Evolutionary conservation across 257 asterid species (phyloP).

Genomic region (Solanum chilense): DNA sequence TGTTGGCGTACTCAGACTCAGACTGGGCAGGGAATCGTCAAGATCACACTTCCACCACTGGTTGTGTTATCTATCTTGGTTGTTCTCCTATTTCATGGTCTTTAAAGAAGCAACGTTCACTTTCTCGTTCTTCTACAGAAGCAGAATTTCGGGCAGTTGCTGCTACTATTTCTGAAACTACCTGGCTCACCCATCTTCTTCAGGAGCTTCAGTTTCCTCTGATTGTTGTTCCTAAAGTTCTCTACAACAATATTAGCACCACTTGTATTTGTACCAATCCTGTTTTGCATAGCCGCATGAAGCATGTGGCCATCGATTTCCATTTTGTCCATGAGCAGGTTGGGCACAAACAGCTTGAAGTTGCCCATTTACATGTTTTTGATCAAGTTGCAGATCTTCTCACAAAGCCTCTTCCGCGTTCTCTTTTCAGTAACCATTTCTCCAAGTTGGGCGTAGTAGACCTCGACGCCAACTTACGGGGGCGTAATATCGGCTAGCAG

Average conservation of each 20-base stretch:
- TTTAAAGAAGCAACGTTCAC: neutral
- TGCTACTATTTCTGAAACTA: neutral
- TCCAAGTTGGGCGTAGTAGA: neutral
- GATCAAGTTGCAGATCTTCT: neutral
- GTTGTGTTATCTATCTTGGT: neutral
- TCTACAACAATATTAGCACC: neutral
- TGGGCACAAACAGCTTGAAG: neutral
- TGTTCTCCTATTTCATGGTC: neutral
- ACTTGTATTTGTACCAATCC: neutral
- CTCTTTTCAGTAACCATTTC: neutral
- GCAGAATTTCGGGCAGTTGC: neutral
- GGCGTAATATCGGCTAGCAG: neutral
- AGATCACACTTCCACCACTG: neutral
- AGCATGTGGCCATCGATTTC: neutral
- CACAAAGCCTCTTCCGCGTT: neutral
- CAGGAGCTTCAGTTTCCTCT: neutral
- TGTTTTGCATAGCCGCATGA: neutral
- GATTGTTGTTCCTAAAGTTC: neutral
- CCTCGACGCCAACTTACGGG: neutral
- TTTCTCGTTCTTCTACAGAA: neutral
- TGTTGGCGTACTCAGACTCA: neutral
- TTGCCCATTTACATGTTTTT: neutral
- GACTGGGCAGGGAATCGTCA: neutral
- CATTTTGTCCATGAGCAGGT: neutral
- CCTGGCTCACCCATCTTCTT: neutral